These are phyloP conservation scores for Boletus rubroflammeus DNA, from an alignment of 768 basidiomycete species.

Conservation along the genomic window DNA sequence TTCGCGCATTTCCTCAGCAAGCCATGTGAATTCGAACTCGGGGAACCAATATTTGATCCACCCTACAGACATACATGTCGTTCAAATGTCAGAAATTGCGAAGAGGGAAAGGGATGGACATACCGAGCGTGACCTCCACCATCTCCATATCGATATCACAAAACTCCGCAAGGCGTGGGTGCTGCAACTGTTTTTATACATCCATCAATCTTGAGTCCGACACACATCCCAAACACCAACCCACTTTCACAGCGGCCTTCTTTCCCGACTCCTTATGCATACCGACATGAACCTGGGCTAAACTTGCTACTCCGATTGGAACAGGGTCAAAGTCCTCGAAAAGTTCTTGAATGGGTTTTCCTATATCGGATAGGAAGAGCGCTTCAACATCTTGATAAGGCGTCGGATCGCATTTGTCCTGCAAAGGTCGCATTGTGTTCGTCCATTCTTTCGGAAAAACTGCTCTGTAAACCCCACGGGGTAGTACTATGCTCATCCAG, in stretches of 20 bases:
- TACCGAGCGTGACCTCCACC: slow-evolving; percentile 71
- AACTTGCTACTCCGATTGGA: slow-evolving; percentile 92
- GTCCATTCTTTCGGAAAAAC: slow-evolving; percentile 68
- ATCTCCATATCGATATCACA: slow-evolving; percentile 87
- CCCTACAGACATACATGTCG: slow-evolving; percentile 34
- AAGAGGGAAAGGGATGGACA: slow-evolving; percentile 10
- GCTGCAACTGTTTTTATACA: slow-evolving; percentile 58
- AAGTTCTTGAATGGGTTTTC: slow-evolving; percentile 61
- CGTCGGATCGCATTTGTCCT: slow-evolving; percentile 93
- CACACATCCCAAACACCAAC: slow-evolving; percentile 8
- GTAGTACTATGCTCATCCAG: slow-evolving; percentile 18
- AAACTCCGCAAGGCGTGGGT: slow-evolving; percentile 91
- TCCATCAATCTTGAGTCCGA: slow-evolving; percentile 2
- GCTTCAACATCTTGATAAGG: slow-evolving; percentile 70
- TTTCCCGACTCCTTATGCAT: slow-evolving; percentile 65
- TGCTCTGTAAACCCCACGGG: slow-evolving; percentile 29
- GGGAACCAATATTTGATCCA: slow-evolving; percentile 94
- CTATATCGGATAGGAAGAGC: slow-evolving; percentile 80
- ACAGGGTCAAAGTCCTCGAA: slow-evolving; percentile 83
- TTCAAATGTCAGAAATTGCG: background rate
- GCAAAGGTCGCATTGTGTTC: slow-evolving; percentile 55
- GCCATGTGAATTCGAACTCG: slow-evolving; percentile 93
- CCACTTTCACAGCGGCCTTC: slow-evolving; percentile 82
- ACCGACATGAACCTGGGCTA: slow-evolving; percentile 94
- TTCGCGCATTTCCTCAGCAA: slow-evolving; percentile 90